phyloP scores from a whole-genome alignment of 352 stramenopile species.

The Globisporangium iwayamae region DNA sequence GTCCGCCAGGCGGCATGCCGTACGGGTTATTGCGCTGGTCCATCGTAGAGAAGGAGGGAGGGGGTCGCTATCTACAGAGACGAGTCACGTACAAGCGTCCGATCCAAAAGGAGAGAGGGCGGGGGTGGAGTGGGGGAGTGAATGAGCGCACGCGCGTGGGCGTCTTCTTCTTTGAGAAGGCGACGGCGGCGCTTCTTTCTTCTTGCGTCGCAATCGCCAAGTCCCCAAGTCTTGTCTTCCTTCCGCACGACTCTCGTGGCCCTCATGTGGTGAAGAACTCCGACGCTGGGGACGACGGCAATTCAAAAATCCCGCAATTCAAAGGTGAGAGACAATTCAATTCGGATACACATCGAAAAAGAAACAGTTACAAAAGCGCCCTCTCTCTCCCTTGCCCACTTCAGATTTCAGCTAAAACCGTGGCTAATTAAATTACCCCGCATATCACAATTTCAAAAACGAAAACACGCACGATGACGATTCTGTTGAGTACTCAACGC shows the following conservation, averaged over 20 bases:
- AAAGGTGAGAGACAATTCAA: background rate
- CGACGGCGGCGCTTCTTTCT: background rate
- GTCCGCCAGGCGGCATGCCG: slow-evolving; percentile 41
- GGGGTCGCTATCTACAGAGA: background rate
- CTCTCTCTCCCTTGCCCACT: too few relatives aligned
- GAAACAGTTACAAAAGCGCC: too few relatives aligned
- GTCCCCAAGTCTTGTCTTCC: background rate
- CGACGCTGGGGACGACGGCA: background rate
- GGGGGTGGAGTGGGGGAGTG: background rate
- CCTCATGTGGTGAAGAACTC: slow-evolving; percentile 3
- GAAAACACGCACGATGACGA: too few relatives aligned
- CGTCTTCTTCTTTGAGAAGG: background rate
- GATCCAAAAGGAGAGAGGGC: background rate
- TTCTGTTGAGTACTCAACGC: too few relatives aligned
- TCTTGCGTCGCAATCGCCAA: slow-evolving; percentile 10
- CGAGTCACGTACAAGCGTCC: background rate
- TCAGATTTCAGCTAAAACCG: too few relatives aligned
- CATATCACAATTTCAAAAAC: too few relatives aligned
- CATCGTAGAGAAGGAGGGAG: slow-evolving; percentile 25
- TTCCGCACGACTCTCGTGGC: background rate
- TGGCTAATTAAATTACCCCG: too few relatives aligned
- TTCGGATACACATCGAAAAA: background rate
- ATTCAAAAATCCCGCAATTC: slow-evolving; percentile 3
- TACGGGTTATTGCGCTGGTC: slow-evolving; percentile 69
- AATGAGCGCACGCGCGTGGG: background rate